Conservation (phyloP, 139 green algal genomes). For the Trebouxia sp. region DNA sequence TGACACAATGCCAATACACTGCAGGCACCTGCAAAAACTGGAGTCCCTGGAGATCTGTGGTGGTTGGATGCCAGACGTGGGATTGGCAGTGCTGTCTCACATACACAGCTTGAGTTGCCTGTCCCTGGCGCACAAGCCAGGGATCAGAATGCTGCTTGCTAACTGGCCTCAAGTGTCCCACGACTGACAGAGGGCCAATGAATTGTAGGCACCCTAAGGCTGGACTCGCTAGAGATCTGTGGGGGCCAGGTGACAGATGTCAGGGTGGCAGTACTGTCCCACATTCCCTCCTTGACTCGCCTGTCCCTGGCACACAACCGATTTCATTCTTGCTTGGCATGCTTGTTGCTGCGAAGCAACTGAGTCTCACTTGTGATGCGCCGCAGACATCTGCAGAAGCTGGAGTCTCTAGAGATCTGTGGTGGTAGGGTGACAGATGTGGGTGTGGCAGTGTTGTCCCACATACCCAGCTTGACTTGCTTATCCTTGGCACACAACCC, state of each 20-base stretch:
- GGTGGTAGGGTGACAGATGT: background rate
- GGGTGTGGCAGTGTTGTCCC: background rate
- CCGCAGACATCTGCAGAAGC: slow-evolving; percentile 11
- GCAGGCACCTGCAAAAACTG: slow-evolving; percentile 7
- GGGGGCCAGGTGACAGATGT: too few relatives aligned
- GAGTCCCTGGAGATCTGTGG: slow-evolving; percentile 30
- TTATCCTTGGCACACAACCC: slow-evolving; percentile 38
- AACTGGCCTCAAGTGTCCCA: slow-evolving; percentile 45
- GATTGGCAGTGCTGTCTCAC: background rate
- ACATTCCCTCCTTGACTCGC: too few relatives aligned
- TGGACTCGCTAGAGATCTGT: too few relatives aligned
- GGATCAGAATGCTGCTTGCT: slow-evolving; percentile 42
- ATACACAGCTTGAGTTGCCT: background rate
- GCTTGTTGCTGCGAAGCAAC: too few relatives aligned
- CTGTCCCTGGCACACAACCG: too few relatives aligned
- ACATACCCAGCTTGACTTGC: background rate
- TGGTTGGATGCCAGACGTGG: slow-evolving; percentile 3
- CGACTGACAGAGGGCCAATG: too few relatives aligned
- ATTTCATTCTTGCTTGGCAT: too few relatives aligned
- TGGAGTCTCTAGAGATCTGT: slow-evolving; percentile 32
- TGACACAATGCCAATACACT: too few relatives aligned
- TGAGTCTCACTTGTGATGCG: too few relatives aligned
- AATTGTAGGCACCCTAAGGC: too few relatives aligned
- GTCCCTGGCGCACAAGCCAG: slow-evolving; percentile 37
- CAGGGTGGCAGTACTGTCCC: too few relatives aligned